These are phyloP conservation scores for Umbelopsis isabellina DNA, from an alignment of 192 early-diverging fungal species.

Conservation along the genomic window DNA sequence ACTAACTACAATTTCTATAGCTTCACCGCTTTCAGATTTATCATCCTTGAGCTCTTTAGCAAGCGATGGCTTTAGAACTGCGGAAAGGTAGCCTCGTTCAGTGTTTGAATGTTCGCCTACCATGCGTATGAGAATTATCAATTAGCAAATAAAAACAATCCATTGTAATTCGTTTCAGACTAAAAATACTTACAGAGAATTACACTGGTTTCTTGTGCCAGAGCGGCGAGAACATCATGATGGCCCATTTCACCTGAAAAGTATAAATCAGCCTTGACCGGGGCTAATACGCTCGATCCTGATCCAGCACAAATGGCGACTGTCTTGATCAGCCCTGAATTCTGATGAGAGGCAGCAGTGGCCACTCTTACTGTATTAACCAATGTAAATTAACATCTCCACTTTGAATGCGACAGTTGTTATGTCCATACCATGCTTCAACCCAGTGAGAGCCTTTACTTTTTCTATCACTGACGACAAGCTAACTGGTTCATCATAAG, in stretches of 20 bases:
- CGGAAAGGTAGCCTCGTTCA: slow-evolving; percentile 82
- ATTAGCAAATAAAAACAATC: too few relatives aligned
- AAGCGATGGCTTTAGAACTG: slow-evolving; percentile 65
- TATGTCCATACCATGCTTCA: slow-evolving; percentile 62
- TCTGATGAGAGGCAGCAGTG: slow-evolving; percentile 55
- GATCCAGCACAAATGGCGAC: slow-evolving; percentile 96
- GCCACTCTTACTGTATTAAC: slow-evolving; percentile 70
- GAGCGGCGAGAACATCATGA: slow-evolving; percentile 88
- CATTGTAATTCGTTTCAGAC: too few relatives aligned
- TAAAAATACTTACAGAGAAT: slow-evolving; percentile 64
- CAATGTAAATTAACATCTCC: not conserved
- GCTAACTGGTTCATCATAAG: slow-evolving; percentile 53
- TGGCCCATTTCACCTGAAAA: slow-evolving; percentile 96
- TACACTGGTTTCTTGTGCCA: slow-evolving; percentile 77
- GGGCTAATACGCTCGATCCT: slow-evolving; percentile 66
- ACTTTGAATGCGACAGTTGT: not conserved
- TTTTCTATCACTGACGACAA: slow-evolving; percentile 56
- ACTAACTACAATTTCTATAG: slow-evolving; percentile 71
- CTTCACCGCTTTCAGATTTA: slow-evolving; percentile 42
- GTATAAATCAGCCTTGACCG: slow-evolving; percentile 73
- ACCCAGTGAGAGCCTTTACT: slow-evolving; percentile 66
- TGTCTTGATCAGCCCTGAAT: slow-evolving; percentile 55
- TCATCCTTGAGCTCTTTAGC: slow-evolving; percentile 49
- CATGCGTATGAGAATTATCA: not conserved
- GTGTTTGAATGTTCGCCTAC: slow-evolving; percentile 89